Evolutionary conservation across 306 rosid species (phyloP).

Genomic region (Castanopsis chinensis): DNA sequence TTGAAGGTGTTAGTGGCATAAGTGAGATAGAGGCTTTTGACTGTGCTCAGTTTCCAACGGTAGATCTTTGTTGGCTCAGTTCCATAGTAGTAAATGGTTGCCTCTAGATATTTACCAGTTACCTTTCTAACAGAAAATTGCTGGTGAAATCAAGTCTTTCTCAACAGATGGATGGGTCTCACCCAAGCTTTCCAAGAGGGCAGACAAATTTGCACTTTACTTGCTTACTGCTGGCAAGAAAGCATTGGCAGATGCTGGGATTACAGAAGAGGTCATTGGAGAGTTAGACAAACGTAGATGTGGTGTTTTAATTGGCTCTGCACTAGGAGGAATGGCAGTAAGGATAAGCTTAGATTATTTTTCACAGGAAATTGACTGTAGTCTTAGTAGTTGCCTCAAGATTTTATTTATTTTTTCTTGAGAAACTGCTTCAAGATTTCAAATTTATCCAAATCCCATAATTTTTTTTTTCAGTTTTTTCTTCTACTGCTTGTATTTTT

Average conservation of each 20-base stretch:
- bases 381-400: not conserved
- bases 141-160: slow-evolving; percentile 93
- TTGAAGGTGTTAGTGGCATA: slow-evolving; percentile 92
- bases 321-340: slow-evolving; percentile 99
- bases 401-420: not conserved
- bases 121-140: slow-evolving; percentile 66
- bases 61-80: slow-evolving; percentile 28
- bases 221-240: slow-evolving; percentile 92
- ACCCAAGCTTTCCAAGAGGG: slow-evolving; percentile 83
- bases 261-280: slow-evolving; percentile 68
- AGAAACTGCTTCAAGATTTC: not conserved
- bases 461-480: not conserved
- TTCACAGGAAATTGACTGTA: not conserved
- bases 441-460: not conserved
- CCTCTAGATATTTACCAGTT: not conserved
- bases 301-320: slow-evolving; percentile 95
- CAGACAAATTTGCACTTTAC: slow-evolving; percentile 95
- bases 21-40: slow-evolving; percentile 96
- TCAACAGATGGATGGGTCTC: slow-evolving; percentile 95
- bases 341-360: slow-evolving; percentile 8
- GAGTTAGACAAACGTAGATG: slow-evolving; percentile 72
- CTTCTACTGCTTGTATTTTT: not conserved
- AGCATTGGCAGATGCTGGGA: slow-evolving; percentile 87
- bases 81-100: slow-evolving; percentile 15
- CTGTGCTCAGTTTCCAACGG: slow-evolving; percentile 85